Evolutionary conservation across 169 alveolate species (phyloP).

Genomic region (Plasmodium blacklocki): DNA sequence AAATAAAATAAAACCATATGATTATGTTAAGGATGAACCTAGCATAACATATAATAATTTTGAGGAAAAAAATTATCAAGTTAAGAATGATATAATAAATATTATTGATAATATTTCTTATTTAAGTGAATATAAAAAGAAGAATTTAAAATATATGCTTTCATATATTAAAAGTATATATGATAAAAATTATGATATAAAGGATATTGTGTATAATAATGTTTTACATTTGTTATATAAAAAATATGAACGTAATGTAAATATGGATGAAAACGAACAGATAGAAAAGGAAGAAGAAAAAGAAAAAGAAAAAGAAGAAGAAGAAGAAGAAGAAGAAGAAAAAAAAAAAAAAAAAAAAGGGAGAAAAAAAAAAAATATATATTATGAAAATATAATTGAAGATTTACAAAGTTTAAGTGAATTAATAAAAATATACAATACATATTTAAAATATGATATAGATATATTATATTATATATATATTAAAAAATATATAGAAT

Average conservation of each 20-base stretch:
- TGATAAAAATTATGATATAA: background rate
- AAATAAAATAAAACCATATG: too few species aligned
- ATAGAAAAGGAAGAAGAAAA: background rate
- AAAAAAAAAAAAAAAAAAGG: background rate
- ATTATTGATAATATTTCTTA: slow-evolving; percentile 17
- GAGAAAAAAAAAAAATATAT: background rate
- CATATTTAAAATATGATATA: slow-evolving; percentile 19
- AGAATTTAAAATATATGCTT: slow-evolving; percentile 22
- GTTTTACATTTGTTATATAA: slow-evolving; percentile 29
- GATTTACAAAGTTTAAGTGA: slow-evolving; percentile 69
- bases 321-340: background rate
- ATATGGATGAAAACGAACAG: background rate
- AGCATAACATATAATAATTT: background rate
- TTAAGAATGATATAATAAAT: slow-evolving; percentile 16
- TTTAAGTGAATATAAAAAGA: slow-evolving; percentile 16
- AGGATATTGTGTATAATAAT: slow-evolving; percentile 27
- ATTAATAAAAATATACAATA: slow-evolving; percentile 47
- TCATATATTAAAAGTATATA: background rate
- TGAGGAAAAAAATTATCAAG: background rate
- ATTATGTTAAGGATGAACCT: background rate
- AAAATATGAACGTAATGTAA: slow-evolving; percentile 22
- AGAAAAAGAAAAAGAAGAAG: slow-evolving; percentile 6
- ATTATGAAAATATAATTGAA: slow-evolving; percentile 7
- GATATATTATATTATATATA: slow-evolving; percentile 45
- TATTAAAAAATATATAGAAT: slow-evolving; percentile 36